Percentiles rank a stretch among this genome's conserved stretches.
These are phyloP conservation scores for Perilla frutescens DNA, from an alignment of 257 asterid genomes.

Conservation along the genomic window DNA sequence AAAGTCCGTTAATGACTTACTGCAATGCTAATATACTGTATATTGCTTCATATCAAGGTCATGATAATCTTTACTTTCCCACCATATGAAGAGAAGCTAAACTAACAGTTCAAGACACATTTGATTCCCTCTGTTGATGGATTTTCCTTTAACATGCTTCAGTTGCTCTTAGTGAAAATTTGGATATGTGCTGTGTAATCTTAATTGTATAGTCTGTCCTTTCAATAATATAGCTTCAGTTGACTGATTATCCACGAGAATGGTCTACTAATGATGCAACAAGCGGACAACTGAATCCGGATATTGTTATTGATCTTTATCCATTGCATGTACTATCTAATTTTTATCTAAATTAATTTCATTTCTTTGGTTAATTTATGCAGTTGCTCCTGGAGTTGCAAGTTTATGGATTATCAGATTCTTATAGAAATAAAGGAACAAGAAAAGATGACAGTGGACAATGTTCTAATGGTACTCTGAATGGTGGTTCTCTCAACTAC, in stretches of 20 bases:
- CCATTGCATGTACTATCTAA: conserved; percentile 17
- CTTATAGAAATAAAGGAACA: conserved; percentile 61
- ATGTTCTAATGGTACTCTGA: conserved; percentile 64
- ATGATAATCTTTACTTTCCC: conserved; percentile 14
- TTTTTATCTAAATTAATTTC: conserved; percentile 16
- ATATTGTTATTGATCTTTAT: conserved; percentile 28
- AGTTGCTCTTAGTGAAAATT: conserved; percentile 26
- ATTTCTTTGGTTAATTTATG: conserved; percentile 26
- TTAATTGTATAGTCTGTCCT: background rate
- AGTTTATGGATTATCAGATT: conserved; percentile 92
- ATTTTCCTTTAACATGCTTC: conserved; percentile 27
- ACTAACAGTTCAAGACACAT: background rate
- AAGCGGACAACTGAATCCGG: conserved; percentile 1
- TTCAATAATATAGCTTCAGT: background rate
- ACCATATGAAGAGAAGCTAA: background rate
- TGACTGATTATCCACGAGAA: background rate
- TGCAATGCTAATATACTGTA: conserved; percentile 9
- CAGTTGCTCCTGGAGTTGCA: conserved; percentile 93
- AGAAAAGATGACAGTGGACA: conserved; percentile 57
- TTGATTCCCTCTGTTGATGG: conserved; percentile 14
- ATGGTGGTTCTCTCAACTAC: conserved; percentile 56
- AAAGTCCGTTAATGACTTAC: background rate
- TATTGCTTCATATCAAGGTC: conserved; percentile 16
- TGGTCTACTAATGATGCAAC: conserved; percentile 14
- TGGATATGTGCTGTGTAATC: background rate